Conservation (phyloP, 108 stramenopile genomes). For the Cylindrotheca fusiformis region DNA sequence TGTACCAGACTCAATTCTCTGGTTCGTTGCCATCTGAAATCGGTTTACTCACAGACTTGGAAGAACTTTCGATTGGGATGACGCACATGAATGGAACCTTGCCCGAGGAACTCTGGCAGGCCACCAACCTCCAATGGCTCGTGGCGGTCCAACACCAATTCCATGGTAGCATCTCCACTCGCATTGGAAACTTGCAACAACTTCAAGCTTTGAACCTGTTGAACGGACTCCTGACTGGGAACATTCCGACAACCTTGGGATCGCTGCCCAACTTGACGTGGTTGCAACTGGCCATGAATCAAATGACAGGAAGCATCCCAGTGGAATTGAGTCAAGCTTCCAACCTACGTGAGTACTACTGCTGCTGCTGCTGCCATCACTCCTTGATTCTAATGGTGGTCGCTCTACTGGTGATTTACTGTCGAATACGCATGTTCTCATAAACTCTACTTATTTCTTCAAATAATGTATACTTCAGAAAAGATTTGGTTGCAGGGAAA, state of each 20-base stretch:
- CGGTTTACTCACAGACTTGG: background rate
- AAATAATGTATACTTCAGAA: background rate
- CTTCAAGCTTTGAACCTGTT: constrained; percentile 8
- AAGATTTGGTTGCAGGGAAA: constrained; percentile 10
- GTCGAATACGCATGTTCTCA: background rate
- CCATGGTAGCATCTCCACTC: background rate
- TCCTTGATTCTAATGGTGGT: background rate
- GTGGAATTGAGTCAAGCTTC: constrained; percentile 7
- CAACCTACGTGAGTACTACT: constrained; percentile 6
- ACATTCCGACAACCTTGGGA: constrained; percentile 11
- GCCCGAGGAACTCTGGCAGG: background rate
- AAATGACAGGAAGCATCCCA: constrained; percentile 5
- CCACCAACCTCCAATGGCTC: constrained; percentile 7
- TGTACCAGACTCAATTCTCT: background rate
- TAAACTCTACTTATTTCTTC: background rate
- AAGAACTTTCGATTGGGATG: constrained; percentile 1
- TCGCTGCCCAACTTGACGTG: constrained; percentile 3
- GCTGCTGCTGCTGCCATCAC: background rate
- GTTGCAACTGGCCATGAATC: constrained; percentile 3
- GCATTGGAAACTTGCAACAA: background rate
- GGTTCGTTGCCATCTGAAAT: constrained; percentile 10
- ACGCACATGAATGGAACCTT: constrained; percentile 7
- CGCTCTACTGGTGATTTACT: background rate
- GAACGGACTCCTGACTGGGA: background rate
- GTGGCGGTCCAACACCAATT: background rate